Percentiles rank a stretch among this genome's conserved stretches.
Conservation (phyloP, 2,329 filamentous ascomycete genomes). For the Cladosporium sp. region DNA sequence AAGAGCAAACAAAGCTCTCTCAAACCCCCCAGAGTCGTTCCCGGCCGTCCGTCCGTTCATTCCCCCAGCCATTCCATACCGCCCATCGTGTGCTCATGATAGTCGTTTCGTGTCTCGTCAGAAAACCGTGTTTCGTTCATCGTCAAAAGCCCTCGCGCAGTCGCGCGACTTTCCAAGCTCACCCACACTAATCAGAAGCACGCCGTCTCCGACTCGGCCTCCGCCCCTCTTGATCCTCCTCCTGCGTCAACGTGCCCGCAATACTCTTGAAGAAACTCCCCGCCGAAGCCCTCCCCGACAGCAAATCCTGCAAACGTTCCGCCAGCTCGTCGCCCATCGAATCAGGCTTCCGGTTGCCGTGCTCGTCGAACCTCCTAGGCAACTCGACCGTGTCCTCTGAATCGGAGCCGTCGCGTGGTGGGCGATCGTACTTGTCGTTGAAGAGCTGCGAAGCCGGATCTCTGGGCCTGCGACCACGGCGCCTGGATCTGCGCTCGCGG, state of each 20-base stretch:
- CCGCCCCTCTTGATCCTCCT: background rate
- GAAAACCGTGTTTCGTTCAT: background rate
- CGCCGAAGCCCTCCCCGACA: constrained; percentile 14
- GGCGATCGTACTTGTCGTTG: constrained; percentile 34
- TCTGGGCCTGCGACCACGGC: constrained; percentile 47
- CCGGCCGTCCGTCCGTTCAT: background rate
- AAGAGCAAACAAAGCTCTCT: background rate
- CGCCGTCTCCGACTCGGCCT: constrained; percentile 14
- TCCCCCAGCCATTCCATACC: background rate
- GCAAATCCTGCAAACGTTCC: constrained; percentile 17
- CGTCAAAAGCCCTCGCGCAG: background rate
- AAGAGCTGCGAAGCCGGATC: constrained; percentile 48
- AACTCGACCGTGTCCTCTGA: constrained; percentile 37
- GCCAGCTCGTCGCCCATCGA: constrained; percentile 27
- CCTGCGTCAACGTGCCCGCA: background rate
- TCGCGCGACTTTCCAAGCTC: background rate
- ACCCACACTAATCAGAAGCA: background rate
- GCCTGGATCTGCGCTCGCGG: constrained; percentile 32
- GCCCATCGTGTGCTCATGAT: constrained; percentile 2
- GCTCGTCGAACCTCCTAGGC: constrained; percentile 41
- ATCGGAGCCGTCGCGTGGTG: constrained; percentile 15
- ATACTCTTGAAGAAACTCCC: constrained; percentile 20
- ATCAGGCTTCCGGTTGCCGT: constrained; percentile 36
- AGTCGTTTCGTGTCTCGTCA: background rate
- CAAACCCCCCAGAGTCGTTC: background rate